Percentiles rank a stretch among this genome's conserved stretches.
These are phyloP conservation scores for Ogataea chonburiensis DNA, from an alignment of 805 yeast species.

Conservation along the genomic window DNA sequence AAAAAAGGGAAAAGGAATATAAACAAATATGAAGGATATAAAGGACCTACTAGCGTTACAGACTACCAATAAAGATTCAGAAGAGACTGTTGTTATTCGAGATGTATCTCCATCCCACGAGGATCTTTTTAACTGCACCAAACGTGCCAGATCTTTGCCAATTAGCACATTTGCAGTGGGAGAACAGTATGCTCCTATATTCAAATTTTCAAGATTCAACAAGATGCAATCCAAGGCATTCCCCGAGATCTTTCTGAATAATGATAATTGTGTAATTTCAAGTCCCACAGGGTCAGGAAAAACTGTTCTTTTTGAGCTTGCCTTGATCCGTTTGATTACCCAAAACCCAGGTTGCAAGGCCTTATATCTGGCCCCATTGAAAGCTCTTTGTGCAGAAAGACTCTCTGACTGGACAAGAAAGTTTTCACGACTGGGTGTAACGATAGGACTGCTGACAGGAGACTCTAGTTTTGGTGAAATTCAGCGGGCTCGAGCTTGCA, in stretches of 20 bases:
- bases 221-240: conserved; percentile 52
- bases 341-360: conserved; percentile 33
- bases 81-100: not conserved
- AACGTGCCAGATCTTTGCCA: not conserved
- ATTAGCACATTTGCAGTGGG: conserved; percentile 32
- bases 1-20: conserved; percentile 9
- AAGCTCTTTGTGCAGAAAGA: conserved; percentile 54
- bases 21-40: conserved; percentile 7
- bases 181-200: conserved; percentile 36
- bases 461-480: conserved; percentile 48
- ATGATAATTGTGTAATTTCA: conserved; percentile 45
- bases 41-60: conserved; percentile 3
- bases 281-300: conserved; percentile 64
- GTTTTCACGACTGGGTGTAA: conserved; percentile 38
- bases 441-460: conserved; percentile 53
- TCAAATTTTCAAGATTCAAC: conserved; percentile 41
- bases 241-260: conserved; percentile 33
- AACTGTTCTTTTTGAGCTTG: conserved; percentile 53
- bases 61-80: not conserved
- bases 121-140: conserved; percentile 4
- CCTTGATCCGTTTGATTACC: conserved; percentile 38
- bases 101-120: conserved; percentile 6
- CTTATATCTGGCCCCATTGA: conserved; percentile 59
- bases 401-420: conserved; percentile 44
- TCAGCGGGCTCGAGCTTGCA: conserved; percentile 38